Conservation (phyloP, 805 yeast species). For the Starmerella floris region DNA sequence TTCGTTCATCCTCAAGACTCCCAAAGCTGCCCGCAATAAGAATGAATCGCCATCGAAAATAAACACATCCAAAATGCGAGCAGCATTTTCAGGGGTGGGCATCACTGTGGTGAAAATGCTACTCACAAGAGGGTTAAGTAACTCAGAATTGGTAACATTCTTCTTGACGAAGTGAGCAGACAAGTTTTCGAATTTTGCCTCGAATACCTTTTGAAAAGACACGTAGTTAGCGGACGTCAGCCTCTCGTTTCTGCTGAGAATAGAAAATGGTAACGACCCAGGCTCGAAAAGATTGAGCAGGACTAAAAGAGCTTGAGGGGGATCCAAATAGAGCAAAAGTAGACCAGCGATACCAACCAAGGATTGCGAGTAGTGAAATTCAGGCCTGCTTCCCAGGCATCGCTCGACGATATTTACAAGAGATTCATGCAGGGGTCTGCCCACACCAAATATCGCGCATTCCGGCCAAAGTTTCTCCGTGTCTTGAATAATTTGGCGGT, state of each 20-base stretch:
- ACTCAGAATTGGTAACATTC: conserved; percentile 32
- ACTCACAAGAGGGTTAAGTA: conserved; percentile 33
- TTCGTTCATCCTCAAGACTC: conserved; percentile 36
- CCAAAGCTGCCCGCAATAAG: conserved; percentile 41
- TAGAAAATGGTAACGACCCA: conserved; percentile 27
- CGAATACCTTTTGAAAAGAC: conserved; percentile 39
- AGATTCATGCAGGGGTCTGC: conserved; percentile 27
- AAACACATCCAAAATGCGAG: conserved; percentile 43
- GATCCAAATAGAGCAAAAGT: conserved; percentile 30
- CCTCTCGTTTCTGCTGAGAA: conserved; percentile 26
- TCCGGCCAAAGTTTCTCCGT: conserved; percentile 29
- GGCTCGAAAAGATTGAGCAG: conserved; percentile 31
- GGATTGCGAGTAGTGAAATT: conserved; percentile 29
- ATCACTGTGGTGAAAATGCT: conserved; percentile 37
- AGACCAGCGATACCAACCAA: conserved; percentile 33
- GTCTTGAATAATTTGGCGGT: conserved; percentile 17
- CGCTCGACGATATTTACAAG: conserved; percentile 29
- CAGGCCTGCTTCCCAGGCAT: conserved; percentile 22
- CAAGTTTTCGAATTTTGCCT: conserved; percentile 34
- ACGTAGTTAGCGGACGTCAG: conserved; percentile 31
- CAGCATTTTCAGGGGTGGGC: conserved; percentile 33
- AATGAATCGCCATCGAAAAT: conserved; percentile 50
- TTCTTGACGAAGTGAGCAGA: conserved; percentile 38
- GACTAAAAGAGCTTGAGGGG: conserved; percentile 31
- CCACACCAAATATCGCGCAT: conserved; percentile 28